Conservation (phyloP, 2,329 filamentous ascomycete species). For the Aspergillus viridinutans region DNA sequence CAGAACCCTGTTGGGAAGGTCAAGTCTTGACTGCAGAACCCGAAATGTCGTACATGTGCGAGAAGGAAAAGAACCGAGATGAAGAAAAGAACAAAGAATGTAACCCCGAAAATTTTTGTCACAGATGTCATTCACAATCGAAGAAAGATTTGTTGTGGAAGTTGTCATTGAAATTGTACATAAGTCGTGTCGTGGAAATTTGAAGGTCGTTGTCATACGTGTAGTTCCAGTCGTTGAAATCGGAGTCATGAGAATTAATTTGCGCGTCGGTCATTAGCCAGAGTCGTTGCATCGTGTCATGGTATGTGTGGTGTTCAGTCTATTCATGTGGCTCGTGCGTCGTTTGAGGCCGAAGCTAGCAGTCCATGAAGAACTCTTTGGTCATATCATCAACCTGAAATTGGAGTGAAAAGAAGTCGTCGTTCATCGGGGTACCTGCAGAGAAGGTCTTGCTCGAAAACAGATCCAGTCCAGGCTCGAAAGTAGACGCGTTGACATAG, state of each 20-base stretch:
- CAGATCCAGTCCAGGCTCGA: slow-evolving; percentile 31
- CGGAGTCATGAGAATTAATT: slow-evolving; percentile 16
- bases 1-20: slow-evolving; percentile 14
- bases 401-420: slow-evolving; percentile 36
- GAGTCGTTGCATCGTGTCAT: slow-evolving; percentile 18
- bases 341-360: not conserved
- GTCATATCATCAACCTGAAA: slow-evolving; percentile 31
- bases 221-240: slow-evolving; percentile 18
- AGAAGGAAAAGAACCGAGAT: slow-evolving; percentile 8
- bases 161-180: slow-evolving; percentile 18
- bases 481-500: slow-evolving; percentile 29
- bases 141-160: slow-evolving; percentile 9
- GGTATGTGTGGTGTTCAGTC: slow-evolving; percentile 1
- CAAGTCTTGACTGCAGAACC: slow-evolving; percentile 11
- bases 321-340: not conserved
- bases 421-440: slow-evolving; percentile 20
- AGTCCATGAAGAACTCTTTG: slow-evolving; percentile 22
- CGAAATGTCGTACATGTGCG: slow-evolving; percentile 15
- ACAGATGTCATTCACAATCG: slow-evolving; percentile 8
- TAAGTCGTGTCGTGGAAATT: slow-evolving; percentile 16
- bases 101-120: slow-evolving; percentile 12
- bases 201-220: slow-evolving; percentile 14
- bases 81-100: slow-evolving; percentile 3
- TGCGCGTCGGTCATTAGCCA: slow-evolving; percentile 14
- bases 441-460: slow-evolving; percentile 31